These are phyloP conservation scores for Colletotrichum phormii DNA, from an alignment of 2,329 filamentous ascomycete genomes.

Conservation along the genomic window DNA sequence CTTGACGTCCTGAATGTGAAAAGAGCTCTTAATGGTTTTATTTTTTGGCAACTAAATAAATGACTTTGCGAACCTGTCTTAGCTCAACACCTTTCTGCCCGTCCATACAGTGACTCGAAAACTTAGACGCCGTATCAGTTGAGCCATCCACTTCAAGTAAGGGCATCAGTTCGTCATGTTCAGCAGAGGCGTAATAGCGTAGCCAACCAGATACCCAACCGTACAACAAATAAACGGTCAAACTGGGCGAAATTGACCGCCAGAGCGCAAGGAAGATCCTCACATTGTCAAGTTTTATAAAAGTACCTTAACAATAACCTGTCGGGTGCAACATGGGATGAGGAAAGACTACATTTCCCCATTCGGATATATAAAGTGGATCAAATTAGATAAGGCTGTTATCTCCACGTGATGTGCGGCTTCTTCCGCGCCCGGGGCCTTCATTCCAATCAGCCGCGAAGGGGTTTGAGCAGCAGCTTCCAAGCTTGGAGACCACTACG, in stretches of 20 bases:
- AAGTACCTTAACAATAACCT: not conserved
- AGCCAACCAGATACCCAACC: no score
- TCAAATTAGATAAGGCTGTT: not conserved
- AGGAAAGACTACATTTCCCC: not conserved
- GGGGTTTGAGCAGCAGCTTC: constrained; percentile 27
- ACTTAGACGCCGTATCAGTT: no score
- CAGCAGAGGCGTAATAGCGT: no score
- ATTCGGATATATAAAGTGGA: not conserved
- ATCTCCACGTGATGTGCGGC: constrained; percentile 34
- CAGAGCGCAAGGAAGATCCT: not conserved
- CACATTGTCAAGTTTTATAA: not conserved
- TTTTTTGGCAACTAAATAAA: not conserved
- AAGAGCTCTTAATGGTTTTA: not conserved
- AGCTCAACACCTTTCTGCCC: not conserved
- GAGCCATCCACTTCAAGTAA: no score
- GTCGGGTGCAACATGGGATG: not conserved
- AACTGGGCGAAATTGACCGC: not conserved
- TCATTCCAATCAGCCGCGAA: constrained; percentile 28
- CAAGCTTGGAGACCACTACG: constrained; percentile 27
- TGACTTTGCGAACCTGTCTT: not conserved
- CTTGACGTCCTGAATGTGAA: not conserved
- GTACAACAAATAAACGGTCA: not conserved
- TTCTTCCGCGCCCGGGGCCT: constrained; percentile 14
- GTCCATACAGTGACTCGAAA: not conserved
- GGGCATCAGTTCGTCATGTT: no score